phyloP scores from a whole-genome alignment of 495 filamentous ascomycete genomes.

The Penicillium macrosclerotiorum region DNA sequence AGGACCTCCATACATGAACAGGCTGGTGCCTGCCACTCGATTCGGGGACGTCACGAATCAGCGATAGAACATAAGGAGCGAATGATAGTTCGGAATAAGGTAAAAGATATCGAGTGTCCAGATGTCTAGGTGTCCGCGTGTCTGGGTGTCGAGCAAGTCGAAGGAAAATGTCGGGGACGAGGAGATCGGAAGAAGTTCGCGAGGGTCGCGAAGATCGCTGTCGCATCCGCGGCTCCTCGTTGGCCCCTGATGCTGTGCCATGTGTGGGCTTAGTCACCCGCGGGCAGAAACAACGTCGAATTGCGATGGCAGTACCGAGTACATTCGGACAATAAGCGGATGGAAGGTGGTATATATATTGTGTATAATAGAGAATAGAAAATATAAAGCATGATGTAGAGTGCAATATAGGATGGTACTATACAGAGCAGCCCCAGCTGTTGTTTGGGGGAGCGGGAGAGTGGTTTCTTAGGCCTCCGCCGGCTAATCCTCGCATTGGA shows the following conservation, averaged over 20 bases:
- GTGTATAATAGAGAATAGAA: too few species aligned
- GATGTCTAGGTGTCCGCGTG: too few species aligned
- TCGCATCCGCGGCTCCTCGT: conserved; percentile 19
- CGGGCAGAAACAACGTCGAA: not conserved
- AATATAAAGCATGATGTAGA: too few species aligned
- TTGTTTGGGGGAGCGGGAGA: too few species aligned
- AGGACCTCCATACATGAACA: conserved; percentile 27
- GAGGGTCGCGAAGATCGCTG: conserved; percentile 8
- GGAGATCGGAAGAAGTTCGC: conserved; percentile 3
- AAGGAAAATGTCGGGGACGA: not conserved
- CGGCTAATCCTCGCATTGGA: too few species aligned
- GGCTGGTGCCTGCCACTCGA: conserved; percentile 20
- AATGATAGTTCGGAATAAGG: conserved; percentile 19
- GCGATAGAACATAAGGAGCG: conserved; percentile 24
- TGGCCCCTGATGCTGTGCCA: conserved; percentile 17
- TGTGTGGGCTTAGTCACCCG: conserved; percentile 27
- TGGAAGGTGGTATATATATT: too few species aligned
- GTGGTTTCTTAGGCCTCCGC: too few species aligned
- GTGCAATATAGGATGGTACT: too few species aligned
- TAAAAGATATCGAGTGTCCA: too few species aligned
- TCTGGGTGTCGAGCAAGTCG: not conserved
- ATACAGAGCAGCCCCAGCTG: too few species aligned
- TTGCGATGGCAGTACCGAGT: not conserved
- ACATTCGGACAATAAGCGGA: not conserved
- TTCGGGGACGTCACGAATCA: conserved; percentile 14